phyloP scores from a whole-genome alignment of 768 basidiomycete genomes.

The Psilocybe sp. region DNA sequence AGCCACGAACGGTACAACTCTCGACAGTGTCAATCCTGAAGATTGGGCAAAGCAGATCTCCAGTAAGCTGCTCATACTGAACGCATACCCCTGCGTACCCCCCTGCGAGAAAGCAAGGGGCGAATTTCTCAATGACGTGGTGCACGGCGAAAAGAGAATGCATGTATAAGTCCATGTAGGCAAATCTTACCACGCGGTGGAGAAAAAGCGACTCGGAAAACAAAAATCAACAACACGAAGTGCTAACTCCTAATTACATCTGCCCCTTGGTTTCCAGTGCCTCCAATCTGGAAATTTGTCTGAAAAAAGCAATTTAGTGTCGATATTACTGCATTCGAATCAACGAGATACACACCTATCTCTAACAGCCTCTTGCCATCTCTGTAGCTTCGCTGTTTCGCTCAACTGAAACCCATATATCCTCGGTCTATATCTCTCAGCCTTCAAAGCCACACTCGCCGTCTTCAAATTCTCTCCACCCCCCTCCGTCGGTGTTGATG shows the following conservation, averaged over 20 bases:
- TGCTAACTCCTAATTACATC: background rate
- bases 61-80: too few relatives aligned
- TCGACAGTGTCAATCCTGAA: too few relatives aligned
- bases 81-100: too few relatives aligned
- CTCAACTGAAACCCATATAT: slow-evolving; percentile 98
- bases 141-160: too few relatives aligned
- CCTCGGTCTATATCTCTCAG: slow-evolving; percentile 87
- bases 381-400: slow-evolving; percentile 87
- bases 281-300: slow-evolving; percentile 52
- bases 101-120: too few relatives aligned
- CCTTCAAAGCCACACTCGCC: slow-evolving; percentile 79
- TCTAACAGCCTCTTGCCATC: slow-evolving; percentile 94
- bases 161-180: too few relatives aligned
- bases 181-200: too few relatives aligned
- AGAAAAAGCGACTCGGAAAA: too few relatives aligned
- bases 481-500: slow-evolving; percentile 45
- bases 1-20: too few relatives aligned
- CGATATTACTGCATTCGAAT: slow-evolving; percentile 5
- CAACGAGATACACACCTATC: slow-evolving; percentile 59
- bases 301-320: slow-evolving; percentile 8
- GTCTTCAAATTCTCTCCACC: slow-evolving; percentile 74
- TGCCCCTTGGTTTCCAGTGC: slow-evolving; percentile 30
- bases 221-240: too few relatives aligned
- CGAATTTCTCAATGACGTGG: too few relatives aligned
- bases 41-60: too few relatives aligned